Evolutionary conservation across 768 basidiomycete genomes (phyloP), one percentile per base, ranked within the genome.

Genomic region (Hydnomerulius pinastri): DNA sequence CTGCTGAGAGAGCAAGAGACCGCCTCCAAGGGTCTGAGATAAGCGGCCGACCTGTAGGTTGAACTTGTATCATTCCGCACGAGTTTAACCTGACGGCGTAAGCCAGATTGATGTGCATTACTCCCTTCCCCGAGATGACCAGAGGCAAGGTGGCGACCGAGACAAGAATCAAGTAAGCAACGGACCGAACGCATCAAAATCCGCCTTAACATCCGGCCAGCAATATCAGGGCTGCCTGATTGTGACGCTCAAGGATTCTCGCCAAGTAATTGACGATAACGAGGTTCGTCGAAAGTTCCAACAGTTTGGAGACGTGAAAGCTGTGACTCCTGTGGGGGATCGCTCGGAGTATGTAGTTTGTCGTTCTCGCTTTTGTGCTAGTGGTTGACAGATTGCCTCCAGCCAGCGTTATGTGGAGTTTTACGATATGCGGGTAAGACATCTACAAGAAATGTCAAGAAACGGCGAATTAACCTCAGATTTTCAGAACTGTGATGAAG

Each of bases 101-200:
- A 39, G 20, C 18, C 63, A 97, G 96, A 98, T 98, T 67, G 97
- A 99, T 73, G 95, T 99, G 1, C 97, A 99, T 68, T 99, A 94
- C 73, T 96, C 93, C 23, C 73, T 98, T 24, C 97, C 97, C 10
- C 85, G 91, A 54, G 91, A 90, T 59, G 91, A 97, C 48, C 83
- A 89, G 55, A 70, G 79, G 78, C 61, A 81, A 80, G 47, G 83
- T 78, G 55, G 77, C 6, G 67, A 68, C 1, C 62, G 86, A 40
- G 93, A 95, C 45, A 94, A 87, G 69, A 92, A 90, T 65, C 92
- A 95, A 71, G 92, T 87, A 55, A 63, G 69, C 65, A 55, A 15
- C 17, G n/a, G 7, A 20, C 15, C 28, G 32, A 8, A 18, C 1
- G 15, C 41, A 13, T 6, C 12, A 2, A 3, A 18, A 44, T n/a